A percentile compares a stretch with the other conserved stretches of the same genome.
These are phyloP conservation scores for Pilaira anomala DNA, from an alignment of 192 early-diverging fungal genomes.

Conservation along the genomic window DNA sequence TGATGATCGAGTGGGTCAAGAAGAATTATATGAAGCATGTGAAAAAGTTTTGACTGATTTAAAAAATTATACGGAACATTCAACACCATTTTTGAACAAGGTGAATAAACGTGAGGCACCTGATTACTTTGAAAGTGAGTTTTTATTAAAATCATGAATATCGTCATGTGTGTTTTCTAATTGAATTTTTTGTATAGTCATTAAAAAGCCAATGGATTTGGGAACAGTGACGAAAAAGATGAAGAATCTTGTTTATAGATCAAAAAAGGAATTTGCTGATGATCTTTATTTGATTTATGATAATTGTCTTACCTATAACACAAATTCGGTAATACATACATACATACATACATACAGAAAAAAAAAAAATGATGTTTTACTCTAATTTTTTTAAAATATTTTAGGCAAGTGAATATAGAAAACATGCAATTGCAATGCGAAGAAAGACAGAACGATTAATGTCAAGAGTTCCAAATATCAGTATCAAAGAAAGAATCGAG, in stretches of 20 bases:
- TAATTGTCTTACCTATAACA: constrained; percentile 93
- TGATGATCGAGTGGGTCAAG: constrained; percentile 83
- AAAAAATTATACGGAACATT: constrained; percentile 76
- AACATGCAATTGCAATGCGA: constrained; percentile 79
- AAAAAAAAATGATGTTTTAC: neutral
- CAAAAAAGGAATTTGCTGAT: constrained; percentile 83
- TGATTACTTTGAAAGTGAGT: constrained; percentile 80
- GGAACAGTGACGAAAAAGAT: constrained; percentile 87
- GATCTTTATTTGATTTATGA: constrained; percentile 89
- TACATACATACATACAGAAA: too few relatives aligned
- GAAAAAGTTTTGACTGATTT: constrained; percentile 83
- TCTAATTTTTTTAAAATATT: constrained; percentile 5
- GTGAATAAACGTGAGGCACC: constrained; percentile 90
- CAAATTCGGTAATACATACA: constrained; percentile 61
- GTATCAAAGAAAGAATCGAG: constrained; percentile 59
- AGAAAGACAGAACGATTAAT: constrained; percentile 71
- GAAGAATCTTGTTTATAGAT: constrained; percentile 72
- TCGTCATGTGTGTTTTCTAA: neutral
- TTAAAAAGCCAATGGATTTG: constrained; percentile 95
- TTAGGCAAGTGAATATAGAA: constrained; percentile 82
- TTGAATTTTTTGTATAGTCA: constrained; percentile 52
- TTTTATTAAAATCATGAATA: neutral
- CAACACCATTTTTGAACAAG: constrained; percentile 79
- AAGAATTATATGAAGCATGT: constrained; percentile 85
- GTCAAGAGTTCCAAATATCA: constrained; percentile 80